Base-by-base conservation (phyloP, 1,139 yeast species). In the Saccharomyces pastorianus region DNA sequence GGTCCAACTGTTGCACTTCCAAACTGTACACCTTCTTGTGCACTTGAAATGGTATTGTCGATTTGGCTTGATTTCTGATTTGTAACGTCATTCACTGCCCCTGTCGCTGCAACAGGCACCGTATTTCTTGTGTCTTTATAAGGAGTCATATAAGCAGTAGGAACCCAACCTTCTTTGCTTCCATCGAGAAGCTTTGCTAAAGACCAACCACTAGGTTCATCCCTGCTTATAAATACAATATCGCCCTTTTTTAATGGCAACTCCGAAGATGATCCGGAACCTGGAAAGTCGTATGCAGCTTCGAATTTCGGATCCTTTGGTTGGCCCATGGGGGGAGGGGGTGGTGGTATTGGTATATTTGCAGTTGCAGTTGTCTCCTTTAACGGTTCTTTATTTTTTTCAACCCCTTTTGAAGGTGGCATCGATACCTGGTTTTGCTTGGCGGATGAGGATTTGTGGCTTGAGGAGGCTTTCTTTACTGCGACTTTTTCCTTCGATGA, bases 111-210 rank as follows among this genome's bases (percentile, higher is more conserved):
- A 6, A 34, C 27, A 6, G 42, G 6, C 20, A 20, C 13, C 6
- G 26, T 38, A 9, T 17, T 6, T 17, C 25, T 38, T 8, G 25
- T 11, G 70, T 78, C 68, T 80, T 56, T 56, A 53, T 60, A 80
- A 64, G 85, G 87, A 53, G 82, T 84, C 64, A 93, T 82, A 68
- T 91, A 95, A 23, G 95, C 88, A 32, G 95, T 85, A 11, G 99
- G 99, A 9, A 95, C 93, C 99, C 99, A 95, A 3, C 99, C 99
- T 70, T 91, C 96, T 55, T 76, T 80, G 1, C 84, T 68, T 49
- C 87, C 93, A 63, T 87, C 91, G 58, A 85, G 71, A 23, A 82
- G 76, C 68, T 86, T 88, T 5, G 90, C 97, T 58, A 93, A 76
- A 60, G 96, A 91, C 98, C 98, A 91, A 2, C 96, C 98, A 64